Conservation (phyloP, 805 yeast species). For the Pichia pseudocactophila region DNA sequence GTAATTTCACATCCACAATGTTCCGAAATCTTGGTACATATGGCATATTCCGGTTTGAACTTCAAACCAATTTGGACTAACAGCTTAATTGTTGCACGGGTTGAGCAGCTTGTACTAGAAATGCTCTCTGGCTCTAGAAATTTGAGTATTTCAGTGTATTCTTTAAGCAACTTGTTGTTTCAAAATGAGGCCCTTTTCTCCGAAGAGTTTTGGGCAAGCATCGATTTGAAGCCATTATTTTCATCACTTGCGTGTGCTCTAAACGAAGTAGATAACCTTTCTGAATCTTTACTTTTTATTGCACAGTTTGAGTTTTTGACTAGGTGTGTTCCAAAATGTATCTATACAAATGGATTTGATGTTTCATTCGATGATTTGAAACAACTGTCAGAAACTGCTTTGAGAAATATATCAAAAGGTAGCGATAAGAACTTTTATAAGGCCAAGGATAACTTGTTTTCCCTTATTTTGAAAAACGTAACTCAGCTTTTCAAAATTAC, state of each 20-base stretch:
- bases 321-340: constrained; percentile 17
- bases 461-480: constrained; percentile 19
- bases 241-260: constrained; percentile 12
- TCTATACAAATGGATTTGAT: constrained; percentile 19
- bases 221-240: constrained; percentile 18
- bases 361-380: constrained; percentile 17
- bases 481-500: constrained; percentile 13
- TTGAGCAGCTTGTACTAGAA: constrained; percentile 20
- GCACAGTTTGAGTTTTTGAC: constrained; percentile 21
- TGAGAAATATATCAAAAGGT: constrained; percentile 16
- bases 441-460: constrained; percentile 32
- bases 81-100: constrained; percentile 14
- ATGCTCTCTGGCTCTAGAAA: constrained; percentile 17
- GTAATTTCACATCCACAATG: constrained; percentile 13
- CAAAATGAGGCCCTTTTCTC: constrained; percentile 16
- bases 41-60: constrained; percentile 12
- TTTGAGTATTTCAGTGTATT: constrained; percentile 13
- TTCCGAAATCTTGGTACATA: constrained; percentile 15
- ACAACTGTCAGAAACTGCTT: constrained; percentile 14
- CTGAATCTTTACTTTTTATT: constrained; percentile 16
- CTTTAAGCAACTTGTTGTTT: constrained; percentile 17
- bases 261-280: constrained; percentile 12
- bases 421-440: constrained; percentile 33
- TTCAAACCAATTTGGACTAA: constrained; percentile 17
- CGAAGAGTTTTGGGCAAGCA: constrained; percentile 21